Conservation (phyloP, 2,329 filamentous ascomycete species). For the Curvularia spicifera region DNA sequence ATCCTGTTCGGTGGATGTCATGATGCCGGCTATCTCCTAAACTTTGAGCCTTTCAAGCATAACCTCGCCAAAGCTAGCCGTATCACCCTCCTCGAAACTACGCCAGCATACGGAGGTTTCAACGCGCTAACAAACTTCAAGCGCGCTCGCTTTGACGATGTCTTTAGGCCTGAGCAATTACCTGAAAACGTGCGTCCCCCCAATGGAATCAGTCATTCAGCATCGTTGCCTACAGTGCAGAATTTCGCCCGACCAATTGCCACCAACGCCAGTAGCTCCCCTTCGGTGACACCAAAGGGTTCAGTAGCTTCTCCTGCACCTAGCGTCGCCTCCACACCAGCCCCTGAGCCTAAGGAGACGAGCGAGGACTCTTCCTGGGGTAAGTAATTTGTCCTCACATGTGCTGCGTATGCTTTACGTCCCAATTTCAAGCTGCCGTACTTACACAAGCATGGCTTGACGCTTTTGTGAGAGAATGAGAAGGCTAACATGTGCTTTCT, state of each 20-base stretch:
- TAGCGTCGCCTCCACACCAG: conserved; percentile 31
- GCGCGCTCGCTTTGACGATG: conserved; percentile 47
- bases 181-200: conserved; percentile 35
- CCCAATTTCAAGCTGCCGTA: neutral
- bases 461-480: neutral
- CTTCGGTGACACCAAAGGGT: conserved; percentile 21
- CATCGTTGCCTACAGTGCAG: conserved; percentile 20
- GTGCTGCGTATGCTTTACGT: neutral
- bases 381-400: conserved; percentile 6
- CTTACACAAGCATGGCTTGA: neutral
- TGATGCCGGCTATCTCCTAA: conserved; percentile 55
- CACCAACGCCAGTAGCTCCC: conserved; percentile 22
- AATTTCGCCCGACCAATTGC: conserved; percentile 22
- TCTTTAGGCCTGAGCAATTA: conserved; percentile 53
- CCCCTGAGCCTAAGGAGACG: conserved; percentile 14
- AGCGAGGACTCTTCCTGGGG: conserved; percentile 32
- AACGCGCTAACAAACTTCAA: conserved; percentile 49
- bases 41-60: conserved; percentile 55
- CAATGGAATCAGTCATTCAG: conserved; percentile 8
- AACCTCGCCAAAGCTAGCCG: conserved; percentile 46
- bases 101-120: conserved; percentile 52
- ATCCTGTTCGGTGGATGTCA: conserved; percentile 58
- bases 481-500: conserved; percentile 24
- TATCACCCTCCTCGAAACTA: conserved; percentile 56
- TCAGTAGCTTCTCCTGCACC: conserved; percentile 24